Percentiles rank a stretch among this genome's conserved stretches.
phyloP scores from a whole-genome alignment of 192 early-diverging fungal species.

The Coemansia javaensis region DNA sequence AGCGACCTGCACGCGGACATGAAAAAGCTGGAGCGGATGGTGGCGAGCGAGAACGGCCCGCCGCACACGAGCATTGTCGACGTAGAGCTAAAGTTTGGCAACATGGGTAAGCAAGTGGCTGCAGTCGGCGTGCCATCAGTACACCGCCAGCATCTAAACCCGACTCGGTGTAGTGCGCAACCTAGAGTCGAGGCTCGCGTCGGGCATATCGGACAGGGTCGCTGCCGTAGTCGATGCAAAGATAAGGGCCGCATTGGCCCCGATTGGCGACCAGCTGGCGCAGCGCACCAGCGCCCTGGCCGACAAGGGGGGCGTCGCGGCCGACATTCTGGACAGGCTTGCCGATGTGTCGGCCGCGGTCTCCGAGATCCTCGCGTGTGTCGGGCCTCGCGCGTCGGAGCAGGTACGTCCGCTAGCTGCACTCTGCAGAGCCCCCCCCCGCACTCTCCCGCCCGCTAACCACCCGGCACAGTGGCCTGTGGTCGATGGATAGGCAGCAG shows the following conservation, averaged over 20 bases:
- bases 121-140: too few species aligned
- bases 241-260: neutral
- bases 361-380: too few species aligned
- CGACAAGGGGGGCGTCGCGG: too few species aligned
- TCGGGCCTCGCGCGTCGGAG: too few species aligned
- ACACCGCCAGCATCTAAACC: neutral
- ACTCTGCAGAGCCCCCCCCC: too few species aligned
- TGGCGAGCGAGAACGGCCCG: constrained; percentile 12
- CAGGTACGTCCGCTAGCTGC: too few species aligned
- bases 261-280: constrained; percentile 1
- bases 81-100: constrained; percentile 36
- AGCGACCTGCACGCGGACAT: constrained; percentile 45
- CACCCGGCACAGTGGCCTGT: too few species aligned
- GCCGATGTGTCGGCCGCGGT: too few species aligned
- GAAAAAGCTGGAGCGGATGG: constrained; percentile 32
- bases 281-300: neutral
- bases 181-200: constrained; percentile 10
- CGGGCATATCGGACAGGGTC: neutral
- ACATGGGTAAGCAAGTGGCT: constrained; percentile 15
- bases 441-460: too few species aligned
- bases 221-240: constrained; percentile 2
- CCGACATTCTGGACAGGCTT: too few species aligned
- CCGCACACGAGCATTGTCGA: constrained; percentile 21
- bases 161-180: constrained; percentile 6
- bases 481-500: too few species aligned